Base-by-base conservation (phyloP, 352 stramenopile species). In the Thraustotheca clavata region DNA sequence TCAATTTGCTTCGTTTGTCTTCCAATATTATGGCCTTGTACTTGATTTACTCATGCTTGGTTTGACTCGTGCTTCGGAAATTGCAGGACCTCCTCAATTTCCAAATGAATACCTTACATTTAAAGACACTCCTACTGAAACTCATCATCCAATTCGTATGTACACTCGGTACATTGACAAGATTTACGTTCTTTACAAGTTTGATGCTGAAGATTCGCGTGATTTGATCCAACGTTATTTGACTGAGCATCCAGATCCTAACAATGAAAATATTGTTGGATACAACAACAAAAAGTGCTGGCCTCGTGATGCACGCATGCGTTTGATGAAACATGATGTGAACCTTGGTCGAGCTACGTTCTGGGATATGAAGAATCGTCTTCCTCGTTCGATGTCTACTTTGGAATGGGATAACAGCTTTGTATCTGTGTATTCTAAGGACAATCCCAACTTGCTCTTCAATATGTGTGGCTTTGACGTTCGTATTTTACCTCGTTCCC, bases 201-300 rank as follows among this genome's bases (percentile, higher is more conserved):
- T 99, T 68, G 96, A 99, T 67, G 81, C 92, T 0, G 95, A 98
- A 46, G 96, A 99, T 69, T 94, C 92, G 27, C 97, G 97, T 40
- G 97, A 99, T 69, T 79, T 99, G 39, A 99, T 99, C 63, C 97
- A 99, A 76, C 85, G 97, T 1, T 99, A 98, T 72, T 77, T 99
- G 59, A 99, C 98, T 12, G 97, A 99, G 72, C 95, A 99, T 69
- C 97, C 97, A 22, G 97, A 99, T 75, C 97, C 97, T 11, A 99
- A 99, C 78, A 99, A 99, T 76, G 97, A 99, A 69, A 99, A 99
- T 69, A 93, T 99, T 40, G 97, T 99, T 33, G 97, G 97, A 1
- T 99, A 99, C 81, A 98, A 98, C 71, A 99, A 99, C 81, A 99
- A 99, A 73, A 99, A 98, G 72, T 99, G 97, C 73, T 99, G 97